Base-by-base conservation (phyloP, 352 stramenopile species). In the Phytophthora rubi region DNA sequence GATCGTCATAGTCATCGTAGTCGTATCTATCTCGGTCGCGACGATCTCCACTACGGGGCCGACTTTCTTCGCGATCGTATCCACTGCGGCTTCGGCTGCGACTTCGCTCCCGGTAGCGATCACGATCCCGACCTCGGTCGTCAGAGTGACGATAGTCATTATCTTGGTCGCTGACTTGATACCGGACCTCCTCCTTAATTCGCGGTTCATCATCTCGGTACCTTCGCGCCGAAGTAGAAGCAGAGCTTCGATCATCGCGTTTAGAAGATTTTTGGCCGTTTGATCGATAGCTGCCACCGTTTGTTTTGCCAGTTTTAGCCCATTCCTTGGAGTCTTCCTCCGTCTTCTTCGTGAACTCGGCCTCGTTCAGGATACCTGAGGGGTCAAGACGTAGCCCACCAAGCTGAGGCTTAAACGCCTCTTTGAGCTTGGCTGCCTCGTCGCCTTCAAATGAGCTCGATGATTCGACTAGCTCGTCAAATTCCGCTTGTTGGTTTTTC, bases 271-370 rank as follows among this genome's bases (percentile, higher is more conserved):
- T 53, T 33, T 65, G 28, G 30, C 23, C 12, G 21, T 42, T 59
- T 2, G 59, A 58, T n/a, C 51, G 55, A n/a, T 42, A 42, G 58
- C 52, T 49, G 4, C 51, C 30, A 4, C 74, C 72, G 47, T 70
- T 72, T 15, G 42, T 63, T 63, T 68, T 73, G 37, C 26, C 42
- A 68, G 49, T 65, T 64, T 75, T 42, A 66, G 83, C 60, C 61
- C 82, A 82, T 9, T 82, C 72, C 51, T 87, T 89, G 0, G 80
- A 83, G 48, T 92, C 86, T 39, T 92, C 89, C 30, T 81, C 68
- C 1, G 75, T 84, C 64, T 89, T 86, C 62, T 89, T 82, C 1
- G 87, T 94, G 56, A 82, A 92, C 59, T 93, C 85, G 6, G 72
- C 64, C 39, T 90, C 81, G 23, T 84, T 70, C 37, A 85, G 59